A percentile compares a stretch with the other conserved stretches of the same genome.
Conservation (phyloP, 1,284 basidiomycete species). For the Irpex sp. region DNA sequence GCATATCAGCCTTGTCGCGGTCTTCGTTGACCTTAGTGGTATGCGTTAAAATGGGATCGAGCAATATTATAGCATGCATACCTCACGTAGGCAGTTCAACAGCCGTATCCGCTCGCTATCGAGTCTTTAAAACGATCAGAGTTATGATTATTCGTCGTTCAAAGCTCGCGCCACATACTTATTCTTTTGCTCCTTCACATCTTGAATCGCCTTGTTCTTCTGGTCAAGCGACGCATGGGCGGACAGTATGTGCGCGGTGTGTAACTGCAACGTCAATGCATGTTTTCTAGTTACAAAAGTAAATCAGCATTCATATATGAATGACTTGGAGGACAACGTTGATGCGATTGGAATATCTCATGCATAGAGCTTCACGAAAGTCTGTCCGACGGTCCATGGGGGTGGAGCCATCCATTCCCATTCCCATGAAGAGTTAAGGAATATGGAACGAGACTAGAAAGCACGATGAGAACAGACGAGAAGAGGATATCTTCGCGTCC, state of each 20-base stretch:
- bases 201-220: constrained; percentile 80
- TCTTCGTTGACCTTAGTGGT: constrained; percentile 61
- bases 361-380: no score
- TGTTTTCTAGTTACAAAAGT: constrained; percentile 66
- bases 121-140: constrained; percentile 49
- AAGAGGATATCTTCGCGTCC: no score
- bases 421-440: no score
- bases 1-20: constrained; percentile 75
- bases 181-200: constrained; percentile 84
- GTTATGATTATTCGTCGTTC: neutral
- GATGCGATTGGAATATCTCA: no score
- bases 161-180: constrained; percentile 55
- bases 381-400: no score
- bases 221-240: constrained; percentile 81
- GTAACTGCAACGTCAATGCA: constrained; percentile 80
- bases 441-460: no score
- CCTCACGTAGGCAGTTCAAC: constrained; percentile 72
- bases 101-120: constrained; percentile 78
- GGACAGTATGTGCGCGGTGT: constrained; percentile 87
- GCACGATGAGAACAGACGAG: no score
- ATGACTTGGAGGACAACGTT: no score
- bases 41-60: no score
- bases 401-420: no score
- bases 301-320: no score
- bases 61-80: constrained; percentile 30